Percentiles rank a stretch among this genome's conserved stretches.
These are phyloP conservation scores for Phoma sp. DNA, from an alignment of 2,329 filamentous ascomycete species.

Conservation along the genomic window DNA sequence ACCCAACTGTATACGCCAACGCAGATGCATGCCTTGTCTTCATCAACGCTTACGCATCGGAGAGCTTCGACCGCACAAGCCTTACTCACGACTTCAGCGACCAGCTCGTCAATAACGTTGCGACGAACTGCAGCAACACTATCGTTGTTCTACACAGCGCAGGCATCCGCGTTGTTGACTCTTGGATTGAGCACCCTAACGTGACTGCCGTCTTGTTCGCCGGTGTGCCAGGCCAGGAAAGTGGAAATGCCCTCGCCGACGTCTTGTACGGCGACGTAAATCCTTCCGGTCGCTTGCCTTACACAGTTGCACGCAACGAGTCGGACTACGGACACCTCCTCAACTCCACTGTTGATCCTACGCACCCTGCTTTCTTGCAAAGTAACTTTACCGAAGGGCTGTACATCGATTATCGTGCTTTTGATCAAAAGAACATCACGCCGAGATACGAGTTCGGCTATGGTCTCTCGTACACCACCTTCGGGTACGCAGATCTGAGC, in stretches of 20 bases:
- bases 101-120: slow-evolving; percentile 53
- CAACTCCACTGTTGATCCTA: slow-evolving; percentile 44
- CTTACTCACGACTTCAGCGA: slow-evolving; percentile 32
- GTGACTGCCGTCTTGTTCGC: slow-evolving; percentile 83
- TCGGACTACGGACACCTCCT: slow-evolving; percentile 72
- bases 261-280: slow-evolving; percentile 80
- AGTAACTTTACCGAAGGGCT: slow-evolving; percentile 75
- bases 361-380: slow-evolving; percentile 71
- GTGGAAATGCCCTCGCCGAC: slow-evolving; percentile 76
- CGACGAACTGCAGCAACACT: slow-evolving; percentile 57
- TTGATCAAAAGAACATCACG: slow-evolving; percentile 68
- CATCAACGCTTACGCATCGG: slow-evolving; percentile 60
- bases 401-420: slow-evolving; percentile 80
- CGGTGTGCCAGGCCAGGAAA: slow-evolving; percentile 80
- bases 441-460: slow-evolving; percentile 82
- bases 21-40: slow-evolving; percentile 61
- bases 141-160: slow-evolving; percentile 55
- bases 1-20: slow-evolving; percentile 38
- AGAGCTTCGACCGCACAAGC: slow-evolving; percentile 33
- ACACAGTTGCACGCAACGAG: slow-evolving; percentile 74
- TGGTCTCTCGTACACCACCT: slow-evolving; percentile 77
- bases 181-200: slow-evolving; percentile 77
- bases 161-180: slow-evolving; percentile 71
- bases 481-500: slow-evolving; percentile 70
- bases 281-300: slow-evolving; percentile 75